A percentile compares a stretch with the other conserved stretches of the same genome.
Evolutionary conservation across 2,329 filamentous ascomycete species (phyloP).

Genomic region (Neonectria sp.): DNA sequence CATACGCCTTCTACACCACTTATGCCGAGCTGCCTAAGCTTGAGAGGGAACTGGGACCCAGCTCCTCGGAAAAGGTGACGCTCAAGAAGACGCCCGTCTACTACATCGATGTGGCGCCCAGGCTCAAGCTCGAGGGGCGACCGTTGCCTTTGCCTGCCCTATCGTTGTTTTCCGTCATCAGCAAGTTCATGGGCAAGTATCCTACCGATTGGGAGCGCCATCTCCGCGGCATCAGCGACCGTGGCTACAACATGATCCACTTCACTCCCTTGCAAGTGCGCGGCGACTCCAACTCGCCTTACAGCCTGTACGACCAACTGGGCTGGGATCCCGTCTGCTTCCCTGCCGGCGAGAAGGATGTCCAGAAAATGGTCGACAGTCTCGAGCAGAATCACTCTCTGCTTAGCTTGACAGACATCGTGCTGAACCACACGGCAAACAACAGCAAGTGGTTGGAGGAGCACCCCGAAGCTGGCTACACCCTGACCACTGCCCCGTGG

Average conservation of each 20-base stretch:
- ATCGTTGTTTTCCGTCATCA: constrained; percentile 93
- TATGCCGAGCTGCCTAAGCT: constrained; percentile 88
- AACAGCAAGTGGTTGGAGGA: constrained; percentile 96
- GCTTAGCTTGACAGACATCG: constrained; percentile 93
- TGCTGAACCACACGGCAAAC: constrained; percentile 97
- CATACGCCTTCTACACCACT: constrained; percentile 95
- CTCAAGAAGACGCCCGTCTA: constrained; percentile 81
- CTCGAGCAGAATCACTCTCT: constrained; percentile 90
- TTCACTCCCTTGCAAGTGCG: constrained; percentile 95
- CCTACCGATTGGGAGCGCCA: constrained; percentile 93
- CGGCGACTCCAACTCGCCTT: constrained; percentile 94
- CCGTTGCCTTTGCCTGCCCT: constrained; percentile 88
- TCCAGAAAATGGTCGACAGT: constrained; percentile 81
- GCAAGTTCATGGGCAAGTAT: constrained; percentile 98
- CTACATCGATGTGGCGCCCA: constrained; percentile 95
- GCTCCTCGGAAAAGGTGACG: constrained; percentile 54
- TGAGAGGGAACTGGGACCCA: constrained; percentile 47
- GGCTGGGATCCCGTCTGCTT: constrained; percentile 88
- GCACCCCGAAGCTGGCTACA: constrained; percentile 97
- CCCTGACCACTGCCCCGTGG: constrained; percentile 89
- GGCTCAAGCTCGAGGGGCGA: constrained; percentile 80
- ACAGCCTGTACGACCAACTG: constrained; percentile 95
- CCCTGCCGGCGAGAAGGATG: constrained; percentile 86
- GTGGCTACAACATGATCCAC: constrained; percentile 99
- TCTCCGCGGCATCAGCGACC: constrained; percentile 86